Percentiles rank a stretch among this genome's conserved stretches.
Conservation (phyloP, 1,284 basidiomycete genomes). For the Phellopilus nigrolimitatus region DNA sequence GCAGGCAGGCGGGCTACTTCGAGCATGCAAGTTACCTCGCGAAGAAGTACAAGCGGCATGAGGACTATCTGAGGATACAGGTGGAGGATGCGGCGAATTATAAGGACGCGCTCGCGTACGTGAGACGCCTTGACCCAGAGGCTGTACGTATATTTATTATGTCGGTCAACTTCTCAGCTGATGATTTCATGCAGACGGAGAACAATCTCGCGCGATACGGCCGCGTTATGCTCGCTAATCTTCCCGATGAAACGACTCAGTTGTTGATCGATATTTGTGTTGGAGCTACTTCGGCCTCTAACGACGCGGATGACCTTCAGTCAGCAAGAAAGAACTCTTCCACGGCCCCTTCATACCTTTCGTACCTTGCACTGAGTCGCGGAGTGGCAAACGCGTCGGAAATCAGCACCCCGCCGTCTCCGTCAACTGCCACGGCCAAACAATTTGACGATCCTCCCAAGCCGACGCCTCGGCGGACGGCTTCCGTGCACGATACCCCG, state of each 20-base stretch:
- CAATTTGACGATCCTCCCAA: slow-evolving; percentile 35
- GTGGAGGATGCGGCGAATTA: slow-evolving; percentile 90
- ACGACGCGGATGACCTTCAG: slow-evolving; percentile 35
- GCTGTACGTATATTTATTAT: slow-evolving; percentile 35
- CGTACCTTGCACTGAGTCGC: slow-evolving; percentile 73
- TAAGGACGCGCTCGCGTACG: slow-evolving; percentile 76
- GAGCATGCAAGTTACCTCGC: slow-evolving; percentile 94
- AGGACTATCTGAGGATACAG: slow-evolving; percentile 91
- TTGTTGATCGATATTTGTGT: slow-evolving; percentile 92
- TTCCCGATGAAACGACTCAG: slow-evolving; percentile 85
- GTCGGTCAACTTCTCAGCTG: slow-evolving; percentile 8
- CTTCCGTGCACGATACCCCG: slow-evolving; percentile 25
- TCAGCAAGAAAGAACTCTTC: slow-evolving; percentile 26
- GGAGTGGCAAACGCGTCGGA: slow-evolving; percentile 35
- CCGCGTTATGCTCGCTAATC: slow-evolving; percentile 73
- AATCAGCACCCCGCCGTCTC: slow-evolving; percentile 38
- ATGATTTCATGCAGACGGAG: slow-evolving; percentile 51
- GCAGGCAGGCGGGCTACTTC: slow-evolving; percentile 93
- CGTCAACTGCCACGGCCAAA: slow-evolving; percentile 45
- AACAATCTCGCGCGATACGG: slow-evolving; percentile 83
- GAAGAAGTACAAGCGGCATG: slow-evolving; percentile 84
- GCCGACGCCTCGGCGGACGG: slow-evolving; percentile 28
- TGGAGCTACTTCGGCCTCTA: slow-evolving; percentile 48
- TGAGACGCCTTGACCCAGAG: slow-evolving; percentile 72
- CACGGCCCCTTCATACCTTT: slow-evolving; percentile 61